Evolutionary conservation across 768 basidiomycete species (phyloP).

Genomic region (Hypholoma sublateritium): DNA sequence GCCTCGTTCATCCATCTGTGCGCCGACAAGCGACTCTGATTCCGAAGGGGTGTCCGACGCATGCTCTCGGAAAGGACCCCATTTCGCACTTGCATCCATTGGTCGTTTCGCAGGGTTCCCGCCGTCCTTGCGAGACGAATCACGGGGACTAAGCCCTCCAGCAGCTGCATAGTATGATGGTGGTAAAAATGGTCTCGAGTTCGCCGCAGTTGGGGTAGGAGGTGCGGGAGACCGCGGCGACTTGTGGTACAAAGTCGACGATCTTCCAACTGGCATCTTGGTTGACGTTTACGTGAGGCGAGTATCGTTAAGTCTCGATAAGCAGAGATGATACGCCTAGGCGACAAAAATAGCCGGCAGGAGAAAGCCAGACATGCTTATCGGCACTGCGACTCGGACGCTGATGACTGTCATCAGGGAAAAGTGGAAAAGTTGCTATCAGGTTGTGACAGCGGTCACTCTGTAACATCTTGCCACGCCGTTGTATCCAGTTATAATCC

Average conservation of each 20-base stretch:
- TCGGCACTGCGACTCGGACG: no score
- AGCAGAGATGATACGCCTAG: no score
- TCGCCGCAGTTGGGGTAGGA: constrained; percentile 22
- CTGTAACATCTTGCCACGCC: no score
- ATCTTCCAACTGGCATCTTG: constrained; percentile 18
- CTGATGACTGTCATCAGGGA: no score
- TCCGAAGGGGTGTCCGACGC: constrained; percentile 1
- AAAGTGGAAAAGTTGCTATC: no score
- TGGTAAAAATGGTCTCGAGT: constrained; percentile 45
- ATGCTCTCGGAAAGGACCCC: no score
- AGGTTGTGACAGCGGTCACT: no score
- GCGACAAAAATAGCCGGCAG: no score
- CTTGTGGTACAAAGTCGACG: constrained; percentile 30
- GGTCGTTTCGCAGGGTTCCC: not conserved
- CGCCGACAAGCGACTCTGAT: constrained; percentile 11
- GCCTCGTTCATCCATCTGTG: constrained; percentile 7
- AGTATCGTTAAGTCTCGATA: no score
- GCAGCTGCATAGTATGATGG: constrained; percentile 59
- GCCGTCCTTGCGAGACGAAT: constrained; percentile 2
- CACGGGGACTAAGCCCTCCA: constrained; percentile 32
- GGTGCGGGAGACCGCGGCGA: constrained; percentile 41
- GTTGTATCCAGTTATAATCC: no score
- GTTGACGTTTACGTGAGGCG: no score
- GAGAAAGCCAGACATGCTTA: no score
- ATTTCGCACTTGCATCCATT: not conserved